Percentiles rank a stretch among this genome's conserved stretches.
Conservation (phyloP, 2,329 filamentous ascomycete species). For the Chaetomium olivaceum region DNA sequence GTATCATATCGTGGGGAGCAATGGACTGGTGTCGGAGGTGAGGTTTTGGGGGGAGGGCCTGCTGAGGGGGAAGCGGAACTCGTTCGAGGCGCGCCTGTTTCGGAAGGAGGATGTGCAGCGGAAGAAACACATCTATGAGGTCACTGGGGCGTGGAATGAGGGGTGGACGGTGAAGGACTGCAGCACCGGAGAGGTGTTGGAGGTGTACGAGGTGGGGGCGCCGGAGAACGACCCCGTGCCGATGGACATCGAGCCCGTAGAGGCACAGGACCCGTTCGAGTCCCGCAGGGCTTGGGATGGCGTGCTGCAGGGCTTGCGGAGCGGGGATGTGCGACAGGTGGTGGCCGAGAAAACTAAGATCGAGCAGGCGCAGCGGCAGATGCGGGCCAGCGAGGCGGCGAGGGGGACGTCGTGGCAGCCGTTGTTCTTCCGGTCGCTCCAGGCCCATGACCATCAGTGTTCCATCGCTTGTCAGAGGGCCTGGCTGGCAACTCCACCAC, state of each 20-base stretch:
- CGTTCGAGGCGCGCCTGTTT: slow-evolving; percentile 48
- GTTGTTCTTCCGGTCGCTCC: slow-evolving; percentile 38
- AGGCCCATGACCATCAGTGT: slow-evolving; percentile 38
- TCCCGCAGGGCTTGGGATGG: slow-evolving; percentile 77
- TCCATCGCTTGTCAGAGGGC: slow-evolving; percentile 38
- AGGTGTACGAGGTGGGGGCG: slow-evolving; percentile 42
- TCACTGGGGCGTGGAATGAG: slow-evolving; percentile 47
- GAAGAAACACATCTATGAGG: slow-evolving; percentile 42
- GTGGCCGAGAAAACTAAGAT: slow-evolving; percentile 74
- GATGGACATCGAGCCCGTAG: slow-evolving; percentile 51
- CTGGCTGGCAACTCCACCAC: slow-evolving; percentile 36
- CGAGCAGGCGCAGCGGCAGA: slow-evolving; percentile 76
- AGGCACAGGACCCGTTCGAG: slow-evolving; percentile 77
- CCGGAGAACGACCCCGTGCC: slow-evolving; percentile 37
- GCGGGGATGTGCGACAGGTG: slow-evolving; percentile 72
- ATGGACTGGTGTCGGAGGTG: slow-evolving; percentile 49
- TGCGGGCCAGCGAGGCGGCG: slow-evolving; percentile 67
- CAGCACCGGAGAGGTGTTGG: slow-evolving; percentile 38
- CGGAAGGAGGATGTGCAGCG: slow-evolving; percentile 41
- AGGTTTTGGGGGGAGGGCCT: slow-evolving; percentile 50
- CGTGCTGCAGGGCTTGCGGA: slow-evolving; percentile 71
- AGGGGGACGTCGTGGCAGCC: slow-evolving; percentile 46
- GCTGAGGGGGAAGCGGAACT: slow-evolving; percentile 48
- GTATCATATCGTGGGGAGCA: slow-evolving; percentile 48
- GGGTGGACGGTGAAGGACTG: slow-evolving; percentile 42